These are phyloP conservation scores for Lizonia empirigonia DNA, from an alignment of 2,329 filamentous ascomycete genomes.

Conservation along the genomic window DNA sequence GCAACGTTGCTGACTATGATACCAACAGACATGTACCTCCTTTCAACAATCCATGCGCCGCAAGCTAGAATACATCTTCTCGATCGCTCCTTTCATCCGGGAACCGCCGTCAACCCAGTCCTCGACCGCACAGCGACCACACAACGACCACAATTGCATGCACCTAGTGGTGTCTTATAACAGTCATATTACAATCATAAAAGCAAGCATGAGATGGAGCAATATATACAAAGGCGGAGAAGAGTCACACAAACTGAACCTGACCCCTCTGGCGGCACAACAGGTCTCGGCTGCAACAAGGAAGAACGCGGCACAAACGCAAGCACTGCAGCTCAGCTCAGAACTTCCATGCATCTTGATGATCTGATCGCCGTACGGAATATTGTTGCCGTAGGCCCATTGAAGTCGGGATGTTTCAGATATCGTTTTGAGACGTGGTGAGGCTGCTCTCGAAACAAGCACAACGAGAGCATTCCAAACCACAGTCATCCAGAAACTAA, in stretches of 20 bases:
- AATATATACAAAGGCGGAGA: background rate
- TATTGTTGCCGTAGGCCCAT: background rate
- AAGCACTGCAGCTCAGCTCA: background rate
- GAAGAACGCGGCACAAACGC: background rate
- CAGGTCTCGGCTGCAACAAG: background rate
- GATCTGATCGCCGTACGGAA: background rate
- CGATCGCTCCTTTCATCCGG: background rate
- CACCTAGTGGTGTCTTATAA: background rate
- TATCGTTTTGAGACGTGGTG: constrained; percentile 31
- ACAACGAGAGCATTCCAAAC: constrained; percentile 16
- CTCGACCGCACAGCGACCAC: no score
- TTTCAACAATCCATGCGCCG: background rate
- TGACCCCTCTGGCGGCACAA: background rate
- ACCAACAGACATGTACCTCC: background rate
- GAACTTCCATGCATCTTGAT: background rate
- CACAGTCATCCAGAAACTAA: constrained; percentile 17
- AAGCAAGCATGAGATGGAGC: background rate
- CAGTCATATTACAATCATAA: background rate
- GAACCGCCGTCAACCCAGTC: background rate
- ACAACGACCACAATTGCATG: background rate
- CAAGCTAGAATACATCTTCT: background rate
- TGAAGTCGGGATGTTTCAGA: constrained; percentile 37
- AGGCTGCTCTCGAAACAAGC: constrained; percentile 32
- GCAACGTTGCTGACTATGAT: background rate
- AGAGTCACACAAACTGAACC: background rate